phyloP scores from a whole-genome alignment of 306 rosid genomes.

The Morella rubra region DNA sequence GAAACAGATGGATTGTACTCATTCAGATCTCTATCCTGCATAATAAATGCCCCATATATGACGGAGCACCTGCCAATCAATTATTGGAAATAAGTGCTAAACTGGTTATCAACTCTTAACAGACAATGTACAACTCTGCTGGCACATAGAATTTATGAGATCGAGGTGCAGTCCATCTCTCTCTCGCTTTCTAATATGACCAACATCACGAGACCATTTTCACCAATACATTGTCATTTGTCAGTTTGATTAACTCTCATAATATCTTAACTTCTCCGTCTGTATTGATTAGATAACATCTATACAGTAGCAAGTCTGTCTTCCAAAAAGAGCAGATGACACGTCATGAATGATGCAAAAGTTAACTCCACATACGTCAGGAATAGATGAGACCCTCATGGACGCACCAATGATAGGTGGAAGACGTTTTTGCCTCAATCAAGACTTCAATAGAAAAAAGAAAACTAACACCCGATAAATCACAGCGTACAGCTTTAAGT shows the following conservation, averaged over 20 bases:
- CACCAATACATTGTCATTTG: neutral
- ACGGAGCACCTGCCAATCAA: constrained; percentile 99
- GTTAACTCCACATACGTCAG: neutral
- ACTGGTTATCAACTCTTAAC: constrained; percentile 53
- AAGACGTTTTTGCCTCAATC: neutral
- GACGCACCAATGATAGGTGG: neutral
- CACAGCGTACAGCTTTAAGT: too few relatives aligned
- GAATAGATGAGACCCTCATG: neutral
- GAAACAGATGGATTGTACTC: constrained; percentile 84
- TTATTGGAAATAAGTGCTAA: constrained; percentile 88
- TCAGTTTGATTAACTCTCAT: neutral
- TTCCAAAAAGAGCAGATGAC: neutral
- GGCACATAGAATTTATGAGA: constrained; percentile 17
- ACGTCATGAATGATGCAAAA: neutral
- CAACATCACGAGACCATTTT: neutral
- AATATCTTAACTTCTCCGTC: neutral
- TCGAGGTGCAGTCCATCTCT: too few relatives aligned
- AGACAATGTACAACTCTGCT: constrained; percentile 36
- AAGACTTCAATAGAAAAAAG: neutral
- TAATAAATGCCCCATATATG: constrained; percentile 88
- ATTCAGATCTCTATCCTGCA: constrained; percentile 97
- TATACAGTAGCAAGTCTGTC: neutral
- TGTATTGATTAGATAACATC: neutral
- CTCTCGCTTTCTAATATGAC: neutral
- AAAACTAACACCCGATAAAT: too few relatives aligned